Evolutionary conservation across 2,329 filamentous ascomycete genomes (phyloP), one percentile per base, ranked within the genome.

Genomic region (Trichoderma sp.): DNA sequence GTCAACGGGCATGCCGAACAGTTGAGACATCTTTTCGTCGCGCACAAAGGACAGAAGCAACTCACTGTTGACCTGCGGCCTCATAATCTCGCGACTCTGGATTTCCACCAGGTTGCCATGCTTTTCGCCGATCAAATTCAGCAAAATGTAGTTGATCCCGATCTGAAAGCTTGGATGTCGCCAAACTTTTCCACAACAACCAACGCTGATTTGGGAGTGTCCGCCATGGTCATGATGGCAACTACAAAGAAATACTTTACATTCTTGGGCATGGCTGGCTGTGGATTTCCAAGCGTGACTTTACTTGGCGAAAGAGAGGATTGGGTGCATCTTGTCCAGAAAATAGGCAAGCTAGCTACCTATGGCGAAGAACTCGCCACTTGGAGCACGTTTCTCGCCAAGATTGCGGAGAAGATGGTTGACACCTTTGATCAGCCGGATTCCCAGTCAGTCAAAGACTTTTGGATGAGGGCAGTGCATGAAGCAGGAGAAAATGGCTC

Each of bases 391-490:
- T 2, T 65, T 1, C 61, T 65, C 18, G 21, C 14, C 2, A 65
- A 65, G 21, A 34, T 65, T 2, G 18, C 71, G n/a, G 60, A 67
- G 52, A 68, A 70, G 30, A 72, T 70, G 26, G 21, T 69, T 18
- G 70, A 67, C 14, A 70, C 70, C 16, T 72, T 69, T 51, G 68
- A 72, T 32, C 54, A 26, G 24, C 70, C 72, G 18, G 28, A 72
- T 2, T 43, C 61, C 14, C 28, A 66, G 24, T 34, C 21, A 14
- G 56, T 68, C 6, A 70, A 72, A 37, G 56, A 65, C 24, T 72
- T 72, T 24, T 70, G 71, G 71, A 72, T 72, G 70, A 66, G 69
- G 10, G 71, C 70, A 32, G 70, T 70, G 7, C 69, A 72, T 21
- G 30, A 64, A 37, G 49, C 43, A 14, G 70, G 71, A 3, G 16